Conservation (phyloP, 2,329 filamentous ascomycete species). For the Fusarium sarcochroum region DNA sequence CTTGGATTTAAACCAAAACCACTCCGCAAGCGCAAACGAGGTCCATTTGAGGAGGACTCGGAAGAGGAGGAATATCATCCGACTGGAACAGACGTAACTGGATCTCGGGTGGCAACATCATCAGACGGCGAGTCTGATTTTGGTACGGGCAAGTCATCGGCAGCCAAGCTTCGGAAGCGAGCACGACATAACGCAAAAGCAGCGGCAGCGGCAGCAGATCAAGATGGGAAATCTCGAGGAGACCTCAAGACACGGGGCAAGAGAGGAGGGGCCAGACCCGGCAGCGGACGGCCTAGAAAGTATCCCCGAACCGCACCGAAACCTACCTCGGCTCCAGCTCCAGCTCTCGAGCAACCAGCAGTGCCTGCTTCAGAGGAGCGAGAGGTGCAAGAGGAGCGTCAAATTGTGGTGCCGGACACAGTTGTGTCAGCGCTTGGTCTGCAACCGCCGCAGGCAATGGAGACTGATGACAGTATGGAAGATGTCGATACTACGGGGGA, state of each 20-base stretch:
- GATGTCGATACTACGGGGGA: conserved; percentile 53
- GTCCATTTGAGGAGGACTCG: conserved; percentile 45
- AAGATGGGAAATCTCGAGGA: conserved; percentile 35
- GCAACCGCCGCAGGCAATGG: conserved; percentile 3
- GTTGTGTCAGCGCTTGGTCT: conserved; percentile 25
- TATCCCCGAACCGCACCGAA: conserved; percentile 51
- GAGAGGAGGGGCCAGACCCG: conserved; percentile 56
- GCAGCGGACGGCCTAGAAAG: conserved; percentile 58
- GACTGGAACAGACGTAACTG: conserved; percentile 42
- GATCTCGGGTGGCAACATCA: conserved; percentile 40
- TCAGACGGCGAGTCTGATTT: conserved; percentile 48
- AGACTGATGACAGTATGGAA: conserved; percentile 40
- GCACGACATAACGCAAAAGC: conserved; percentile 34
- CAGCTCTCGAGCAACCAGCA: conserved; percentile 9
- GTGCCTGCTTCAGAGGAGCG: conserved; percentile 16
- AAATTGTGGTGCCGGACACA: conserved; percentile 27
- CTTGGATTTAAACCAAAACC: conserved; percentile 24
- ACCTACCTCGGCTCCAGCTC: conserved; percentile 11
- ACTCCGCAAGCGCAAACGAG: conserved; percentile 51
- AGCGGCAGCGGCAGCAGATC: conserved; percentile 8
- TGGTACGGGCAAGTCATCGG: conserved; percentile 27
- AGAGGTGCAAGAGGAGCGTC: conserved; percentile 25
- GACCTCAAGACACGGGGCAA: conserved; percentile 54
- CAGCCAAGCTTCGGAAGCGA: conserved; percentile 49
- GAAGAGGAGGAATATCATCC: conserved; percentile 52